Evolutionary conservation across 306 rosid genomes (phyloP), one percentile per base, ranked within the genome.

Genomic region (Fragaria iinumae): DNA sequence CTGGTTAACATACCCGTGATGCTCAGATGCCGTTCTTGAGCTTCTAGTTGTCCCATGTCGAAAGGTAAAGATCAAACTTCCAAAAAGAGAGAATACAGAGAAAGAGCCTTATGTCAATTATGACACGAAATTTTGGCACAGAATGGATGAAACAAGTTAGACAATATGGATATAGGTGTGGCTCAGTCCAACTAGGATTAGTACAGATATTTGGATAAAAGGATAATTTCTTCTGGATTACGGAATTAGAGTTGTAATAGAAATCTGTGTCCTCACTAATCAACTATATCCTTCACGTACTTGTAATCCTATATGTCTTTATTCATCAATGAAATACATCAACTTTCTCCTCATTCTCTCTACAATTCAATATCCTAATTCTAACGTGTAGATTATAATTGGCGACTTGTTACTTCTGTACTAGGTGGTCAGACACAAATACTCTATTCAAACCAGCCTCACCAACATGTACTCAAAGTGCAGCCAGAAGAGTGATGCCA

Each of bases 391-490:
- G 41, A 43, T 60, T 60, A 60, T 60, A 16, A 60, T 25, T 57
- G 34, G 34, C 6, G 20, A 60, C 11, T 29, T 27, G 67, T 4
- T 27, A 60, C 67, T 60, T 60, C 36, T 60, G n/a, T 60, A 27
- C 39, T 60, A 23, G 73, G 38, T 7, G 23, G 13, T 72, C 50
- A 7, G 66, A 21, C n/a, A 11, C 60, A 1, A 21, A 1, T 14
- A 38, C 21, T 21, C 14, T 29, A 43, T 43, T 5, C 20, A 10
- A 77, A 91, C 97, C 6, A 89, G 96, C 84, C 91, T 91, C 57
- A 87, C 91, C 83, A 93, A 85, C 83, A 90, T 90, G 92, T 93
- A 90, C 82, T 83, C 97, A 79, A 90, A 92, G 81, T 90, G 97
- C 79, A 62, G 52, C 75, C 86, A 56, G 18, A 79, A 87, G 77